Percentiles rank a stretch among this genome's conserved stretches.
phyloP scores from a whole-genome alignment of 1,284 basidiomycete species.

The Neotropicomus parvogracilis region DNA sequence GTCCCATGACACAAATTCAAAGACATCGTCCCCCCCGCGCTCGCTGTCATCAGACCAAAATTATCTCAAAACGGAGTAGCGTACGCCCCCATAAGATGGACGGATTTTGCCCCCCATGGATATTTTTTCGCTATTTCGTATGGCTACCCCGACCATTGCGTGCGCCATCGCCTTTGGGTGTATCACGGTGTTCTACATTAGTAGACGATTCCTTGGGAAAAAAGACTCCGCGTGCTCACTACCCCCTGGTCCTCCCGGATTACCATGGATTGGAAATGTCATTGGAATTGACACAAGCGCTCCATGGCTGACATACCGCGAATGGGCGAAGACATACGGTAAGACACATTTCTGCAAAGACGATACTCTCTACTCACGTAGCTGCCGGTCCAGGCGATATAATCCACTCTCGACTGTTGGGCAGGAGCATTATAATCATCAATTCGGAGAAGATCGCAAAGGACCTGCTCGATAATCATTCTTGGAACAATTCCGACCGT shows the following conservation, averaged over 20 bases:
- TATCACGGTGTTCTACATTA: too few species aligned
- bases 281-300: not conserved
- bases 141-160: too few species aligned
- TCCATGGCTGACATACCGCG: not conserved
- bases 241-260: not conserved
- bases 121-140: too few species aligned
- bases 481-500: not conserved
- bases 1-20: too few species aligned
- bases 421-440: not conserved
- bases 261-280: not conserved
- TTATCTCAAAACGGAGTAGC: too few species aligned
- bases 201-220: too few species aligned
- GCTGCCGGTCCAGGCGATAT: not conserved
- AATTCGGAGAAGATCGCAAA: not conserved
- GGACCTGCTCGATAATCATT: not conserved
- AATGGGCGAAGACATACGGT: not conserved
- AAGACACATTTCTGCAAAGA: not conserved
- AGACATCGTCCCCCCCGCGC: too few species aligned
- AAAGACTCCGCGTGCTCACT: not conserved
- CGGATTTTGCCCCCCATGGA: too few species aligned
- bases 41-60: too few species aligned
- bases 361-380: not conserved
- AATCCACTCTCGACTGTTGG: not conserved
- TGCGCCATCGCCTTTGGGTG: too few species aligned
- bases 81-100: too few species aligned